Base-by-base conservation (phyloP, 345 rosid genomes). In the Combretum micranthum region DNA sequence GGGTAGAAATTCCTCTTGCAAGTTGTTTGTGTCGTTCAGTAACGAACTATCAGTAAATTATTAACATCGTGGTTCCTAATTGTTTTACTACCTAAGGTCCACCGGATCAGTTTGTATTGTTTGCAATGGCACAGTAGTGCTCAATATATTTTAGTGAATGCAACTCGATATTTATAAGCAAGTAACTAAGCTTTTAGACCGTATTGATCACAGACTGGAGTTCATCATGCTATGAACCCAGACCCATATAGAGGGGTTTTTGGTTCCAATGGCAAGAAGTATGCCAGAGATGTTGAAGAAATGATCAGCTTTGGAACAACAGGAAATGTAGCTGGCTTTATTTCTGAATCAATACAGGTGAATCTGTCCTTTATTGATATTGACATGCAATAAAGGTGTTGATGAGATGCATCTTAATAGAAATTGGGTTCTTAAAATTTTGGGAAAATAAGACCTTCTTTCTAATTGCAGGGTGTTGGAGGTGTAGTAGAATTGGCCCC, bases 161-260 rank as follows among this genome's bases (percentile, higher is more conserved):
- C 39, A 32, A 32, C 9, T 32, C 39, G 8, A 32, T 10, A 32
- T 32, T 32, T 32, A 32, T 32, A 32, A 32, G 8, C 39, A 25
- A 25, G 26, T 2, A 32, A 32, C 39, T 32, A 32, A 32, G 12
- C 47, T n/a, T 56, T 44, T 15, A 54, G 51, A 46, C 42, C 64
- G n/a, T 20, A 62, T 57, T 74, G 56, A 26, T 9, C 53, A 53
- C 85, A 91, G 97, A 87, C 73, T 58, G 96, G 96, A 59, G 78
- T 84, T 52, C 99, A 94, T 68, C 99, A 94, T 65, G 87, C 97
- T 52, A 7, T 85, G 64, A 94, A 94, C 71, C 95, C 99, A n/a
- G 99, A 94, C 62, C 97, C 99, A 6, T 94, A 94, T 52, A 80
- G 99, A 73, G 97, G 99, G 50, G 77, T 78, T 17, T 90, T 94